Conservation (phyloP, 768 basidiomycete species). For the Pulveroboletus ravenelii region DNA sequence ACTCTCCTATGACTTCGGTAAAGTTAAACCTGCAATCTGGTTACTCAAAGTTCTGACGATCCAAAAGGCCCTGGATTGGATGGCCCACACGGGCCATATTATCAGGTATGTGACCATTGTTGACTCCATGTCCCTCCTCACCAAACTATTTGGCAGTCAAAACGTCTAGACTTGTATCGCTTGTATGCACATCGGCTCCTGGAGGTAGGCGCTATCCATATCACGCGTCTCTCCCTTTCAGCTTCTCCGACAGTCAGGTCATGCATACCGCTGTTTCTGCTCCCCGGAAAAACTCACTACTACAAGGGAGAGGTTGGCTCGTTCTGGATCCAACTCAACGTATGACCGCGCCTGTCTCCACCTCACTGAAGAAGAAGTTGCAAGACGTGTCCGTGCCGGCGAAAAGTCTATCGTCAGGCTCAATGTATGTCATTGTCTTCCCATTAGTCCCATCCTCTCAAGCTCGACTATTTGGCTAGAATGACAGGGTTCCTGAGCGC, state of each 20-base stretch:
- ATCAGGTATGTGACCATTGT: slow-evolving; percentile 50
- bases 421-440: slow-evolving; percentile 53
- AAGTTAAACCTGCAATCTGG: slow-evolving; percentile 11
- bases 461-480: slow-evolving; percentile 36
- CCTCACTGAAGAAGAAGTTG: slow-evolving; percentile 81
- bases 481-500: slow-evolving; percentile 50
- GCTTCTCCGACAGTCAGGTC: slow-evolving; percentile 53
- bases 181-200: slow-evolving; percentile 68
- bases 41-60: slow-evolving; percentile 2
- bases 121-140: background rate
- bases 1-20: slow-evolving; percentile 87
- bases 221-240: background rate
- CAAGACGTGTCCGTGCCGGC: slow-evolving; percentile 65
- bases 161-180: slow-evolving; percentile 82
- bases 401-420: slow-evolving; percentile 82
- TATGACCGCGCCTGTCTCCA: slow-evolving; percentile 90
- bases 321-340: slow-evolving; percentile 67
- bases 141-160: slow-evolving; percentile 53
- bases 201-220: slow-evolving; percentile 44
- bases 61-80: slow-evolving; percentile 66
- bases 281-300: slow-evolving; percentile 61
- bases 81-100: slow-evolving; percentile 80
- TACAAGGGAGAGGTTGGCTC: slow-evolving; percentile 66
- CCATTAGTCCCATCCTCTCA: background rate
- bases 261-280: slow-evolving; percentile 96